Conservation (phyloP, 495 filamentous ascomycete species). For the Physcia stellaris region DNA sequence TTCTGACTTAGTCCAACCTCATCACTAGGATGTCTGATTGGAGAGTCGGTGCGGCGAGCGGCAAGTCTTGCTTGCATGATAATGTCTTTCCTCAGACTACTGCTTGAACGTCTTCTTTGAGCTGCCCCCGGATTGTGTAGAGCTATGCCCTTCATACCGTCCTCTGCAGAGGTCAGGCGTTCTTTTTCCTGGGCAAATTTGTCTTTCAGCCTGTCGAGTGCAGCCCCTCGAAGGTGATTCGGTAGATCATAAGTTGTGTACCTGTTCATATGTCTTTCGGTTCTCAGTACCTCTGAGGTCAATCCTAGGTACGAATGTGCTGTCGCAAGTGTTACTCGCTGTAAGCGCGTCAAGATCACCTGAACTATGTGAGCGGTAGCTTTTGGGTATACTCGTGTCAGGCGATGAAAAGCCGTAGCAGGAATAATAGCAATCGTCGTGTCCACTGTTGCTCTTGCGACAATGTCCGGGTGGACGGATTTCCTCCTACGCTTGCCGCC, state of each 20-base stretch:
- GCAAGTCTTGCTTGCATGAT: conserved; percentile 49
- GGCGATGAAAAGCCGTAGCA: conserved; percentile 80
- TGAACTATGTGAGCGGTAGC: conserved; percentile 96
- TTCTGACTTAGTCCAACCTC: conserved; percentile 4
- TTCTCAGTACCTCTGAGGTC: conserved; percentile 78
- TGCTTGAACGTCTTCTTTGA: conserved; percentile 57
- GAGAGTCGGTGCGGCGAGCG: conserved; percentile 18
- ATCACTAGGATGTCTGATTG: conserved; percentile 7
- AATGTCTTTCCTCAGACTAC: conserved; percentile 67
- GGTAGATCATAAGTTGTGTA: conserved; percentile 87
- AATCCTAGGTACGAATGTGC: conserved; percentile 88
- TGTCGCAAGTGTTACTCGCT: conserved; percentile 86
- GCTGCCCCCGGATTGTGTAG: conserved; percentile 68
- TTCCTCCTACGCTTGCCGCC: conserved; percentile 27
- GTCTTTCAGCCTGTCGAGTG: conserved; percentile 76
- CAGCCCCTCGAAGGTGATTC: conserved; percentile 75
- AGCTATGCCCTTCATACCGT: conserved; percentile 86
- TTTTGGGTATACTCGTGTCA: conserved; percentile 91
- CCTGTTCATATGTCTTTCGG: conserved; percentile 80
- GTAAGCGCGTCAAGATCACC: conserved; percentile 86
- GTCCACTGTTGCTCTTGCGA: conserved; percentile 90
- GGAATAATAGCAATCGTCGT: conserved; percentile 98
- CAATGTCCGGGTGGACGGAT: conserved; percentile 92
- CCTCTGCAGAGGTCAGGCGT: conserved; percentile 60
- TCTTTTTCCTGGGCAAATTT: conserved; percentile 83